Evolutionary conservation across 106 monocot genomes (phyloP).

Genomic region (Dactylorhiza incarnata): DNA sequence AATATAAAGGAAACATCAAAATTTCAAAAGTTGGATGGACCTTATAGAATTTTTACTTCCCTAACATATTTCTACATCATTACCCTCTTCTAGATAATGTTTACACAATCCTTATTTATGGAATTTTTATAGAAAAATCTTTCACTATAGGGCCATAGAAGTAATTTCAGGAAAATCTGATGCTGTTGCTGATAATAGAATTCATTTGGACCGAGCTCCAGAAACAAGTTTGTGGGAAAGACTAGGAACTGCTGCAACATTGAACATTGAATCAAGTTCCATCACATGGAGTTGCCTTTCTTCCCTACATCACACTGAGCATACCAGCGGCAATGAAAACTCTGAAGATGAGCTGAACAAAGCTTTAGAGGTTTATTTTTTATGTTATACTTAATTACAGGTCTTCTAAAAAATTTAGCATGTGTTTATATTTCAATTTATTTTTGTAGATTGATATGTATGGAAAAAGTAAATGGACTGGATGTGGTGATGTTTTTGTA

Average conservation of each 20-base stretch:
- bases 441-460: neutral
- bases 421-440: neutral
- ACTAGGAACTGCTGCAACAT: slow-evolving; percentile 49
- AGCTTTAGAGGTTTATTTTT: slow-evolving; percentile 62
- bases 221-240: slow-evolving; percentile 90
- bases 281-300: slow-evolving; percentile 72
- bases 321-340: slow-evolving; percentile 65
- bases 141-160: slow-evolving; percentile 22
- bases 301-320: slow-evolving; percentile 83
- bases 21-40: no score
- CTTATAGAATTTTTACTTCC: no score
- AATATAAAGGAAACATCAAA: no score
- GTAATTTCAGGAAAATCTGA: slow-evolving; percentile 10
- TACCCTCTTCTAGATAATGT: no score
- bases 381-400: neutral
- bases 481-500: no score
- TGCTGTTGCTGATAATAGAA: slow-evolving; percentile 13
- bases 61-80: no score
- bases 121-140: neutral
- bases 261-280: slow-evolving; percentile 67
- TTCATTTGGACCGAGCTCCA: slow-evolving; percentile 19
- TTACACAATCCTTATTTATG: no score
- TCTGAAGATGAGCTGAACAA: slow-evolving; percentile 86
- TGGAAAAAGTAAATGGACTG: neutral
- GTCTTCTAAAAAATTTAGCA: neutral